Base-by-base conservation (phyloP, 768 basidiomycete genomes). In the Phanerochaete sordida region DNA sequence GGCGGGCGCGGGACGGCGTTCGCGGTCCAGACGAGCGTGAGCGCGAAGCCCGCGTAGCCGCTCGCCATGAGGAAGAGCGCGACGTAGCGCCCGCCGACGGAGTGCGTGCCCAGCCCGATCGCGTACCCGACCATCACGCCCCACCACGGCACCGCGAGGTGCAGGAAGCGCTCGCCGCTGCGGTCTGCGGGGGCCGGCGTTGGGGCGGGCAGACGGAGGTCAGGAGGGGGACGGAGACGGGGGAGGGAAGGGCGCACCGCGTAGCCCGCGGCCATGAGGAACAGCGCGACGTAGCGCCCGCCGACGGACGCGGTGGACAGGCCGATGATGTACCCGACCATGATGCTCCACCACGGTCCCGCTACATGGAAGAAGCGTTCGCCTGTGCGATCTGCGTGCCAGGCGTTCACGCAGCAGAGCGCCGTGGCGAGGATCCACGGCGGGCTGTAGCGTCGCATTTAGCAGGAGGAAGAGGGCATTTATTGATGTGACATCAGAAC, bases 141-240 rank as follows among this genome's bases (percentile, higher is more conserved):
- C 84, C 84, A 85, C 84, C 83, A 85, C 73, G 79, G 80, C 1
- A 68, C 74, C 2, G 74, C 70, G 52, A 81, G 75, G 67, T 88
- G 87, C 76, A 85, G 84, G 72, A 82, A 87, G 4, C 85, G 79
- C 70, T 87, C 86, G n/a, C 85, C 86, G 3, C 82, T 83, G 58
- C 72, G 74, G 62, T 87, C 86, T 81, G n/a, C n/a, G n/a, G n/a
- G n/a, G n/a, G n/a, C n/a, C n/a, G n/a, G n/a, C n/a, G n/a, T n/a
- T n/a, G n/a, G n/a, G n/a, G n/a, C n/a, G n/a, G n/a, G n/a, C n/a
- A n/a, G n/a, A n/a, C n/a, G n/a, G n/a, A n/a, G n/a, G n/a, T n/a
- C n/a, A n/a, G n/a, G n/a, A n/a, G n/a, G n/a, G n/a, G n/a, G n/a
- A n/a, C n/a, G n/a, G n/a, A n/a, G n/a, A n/a, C n/a, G n/a, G n/a